These are phyloP conservation scores for Globisporangium nagaii DNA, from an alignment of 352 stramenopile species.

Conservation along the genomic window DNA sequence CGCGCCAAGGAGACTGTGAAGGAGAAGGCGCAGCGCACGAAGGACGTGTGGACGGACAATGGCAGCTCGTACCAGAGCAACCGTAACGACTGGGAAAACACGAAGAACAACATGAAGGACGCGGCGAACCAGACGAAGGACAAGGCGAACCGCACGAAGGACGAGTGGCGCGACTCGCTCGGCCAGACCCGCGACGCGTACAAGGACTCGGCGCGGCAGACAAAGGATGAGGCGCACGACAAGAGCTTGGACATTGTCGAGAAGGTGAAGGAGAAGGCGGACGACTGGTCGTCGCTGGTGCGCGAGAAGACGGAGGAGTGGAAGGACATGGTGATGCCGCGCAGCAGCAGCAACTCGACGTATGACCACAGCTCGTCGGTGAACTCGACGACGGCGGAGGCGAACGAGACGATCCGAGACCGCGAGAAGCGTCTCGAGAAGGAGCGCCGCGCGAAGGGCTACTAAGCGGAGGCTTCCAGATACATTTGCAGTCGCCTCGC, in stretches of 20 bases:
- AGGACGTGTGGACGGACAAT: constrained; percentile 14
- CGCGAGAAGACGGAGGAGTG: constrained; percentile 25
- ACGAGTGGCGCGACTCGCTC: constrained; percentile 6
- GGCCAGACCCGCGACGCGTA: constrained; percentile 7
- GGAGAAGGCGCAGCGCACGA: constrained; percentile 9
- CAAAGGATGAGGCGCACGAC: constrained; percentile 12
- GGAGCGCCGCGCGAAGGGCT: background rate
- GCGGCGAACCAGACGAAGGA: background rate
- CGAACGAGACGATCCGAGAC: constrained; percentile 22
- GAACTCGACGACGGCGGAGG: constrained; percentile 7
- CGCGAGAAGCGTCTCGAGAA: constrained; percentile 7
- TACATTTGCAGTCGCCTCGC: too few species aligned
- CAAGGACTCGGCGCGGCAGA: constrained; percentile 20
- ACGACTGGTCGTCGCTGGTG: constrained; percentile 20
- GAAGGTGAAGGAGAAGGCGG: constrained; percentile 24
- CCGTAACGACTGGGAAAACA: background rate
- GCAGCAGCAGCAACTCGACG: background rate
- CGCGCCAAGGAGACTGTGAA: constrained; percentile 14
- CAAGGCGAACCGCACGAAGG: constrained; percentile 8
- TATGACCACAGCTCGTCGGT: background rate
- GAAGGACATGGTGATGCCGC: constrained; percentile 21
- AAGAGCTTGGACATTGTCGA: background rate
- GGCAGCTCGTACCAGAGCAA: background rate
- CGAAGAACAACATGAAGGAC: constrained; percentile 5
- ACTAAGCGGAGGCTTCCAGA: too few species aligned